Percentiles rank a stretch among this genome's conserved stretches.
Evolutionary conservation across 345 rosid species (phyloP).

Genomic region (Brassica napus): Da-Ae NC_063449.1:46643001-46643500

Average conservation of each 20-base stretch:
- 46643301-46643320: constrained; percentile 15
- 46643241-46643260: constrained; percentile 95
- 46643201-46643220: constrained; percentile 86
- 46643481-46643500: constrained; percentile 38
- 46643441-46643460: constrained; percentile 98
- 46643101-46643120: constrained; percentile 8
- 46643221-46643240: constrained; percentile 97
- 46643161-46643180: constrained; percentile 8
- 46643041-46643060: neutral
- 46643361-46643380: neutral
- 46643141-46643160: neutral
- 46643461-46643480: constrained; percentile 95
- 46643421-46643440: constrained; percentile 98
- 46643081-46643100: neutral
- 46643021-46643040: constrained; percentile 1
- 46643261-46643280: constrained; percentile 17
- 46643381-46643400: constrained; percentile 42
- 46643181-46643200: constrained; percentile 61
- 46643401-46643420: constrained; percentile 99
- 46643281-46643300: constrained; percentile 13
- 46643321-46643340: constrained; percentile 3
- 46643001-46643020: neutral
- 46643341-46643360: constrained; percentile 1
- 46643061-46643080: neutral
- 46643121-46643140: neutral